Evolutionary conservation across 1,284 basidiomycete genomes (phyloP), one percentile per base, ranked within the genome.

Genomic region (Moesziomyces aphidis): DNA sequence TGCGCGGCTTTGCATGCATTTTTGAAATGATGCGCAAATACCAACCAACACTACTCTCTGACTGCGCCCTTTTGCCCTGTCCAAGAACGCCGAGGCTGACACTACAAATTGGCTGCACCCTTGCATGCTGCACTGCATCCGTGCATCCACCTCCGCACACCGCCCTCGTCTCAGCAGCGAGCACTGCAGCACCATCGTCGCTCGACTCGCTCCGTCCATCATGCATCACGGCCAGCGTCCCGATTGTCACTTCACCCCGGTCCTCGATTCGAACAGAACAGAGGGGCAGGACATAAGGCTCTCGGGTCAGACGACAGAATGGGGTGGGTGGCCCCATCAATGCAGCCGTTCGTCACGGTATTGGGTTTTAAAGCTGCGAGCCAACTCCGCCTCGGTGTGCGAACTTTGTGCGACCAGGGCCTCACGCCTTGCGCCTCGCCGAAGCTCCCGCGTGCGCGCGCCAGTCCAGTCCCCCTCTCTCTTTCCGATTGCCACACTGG

Each of bases 71-170:
- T 39, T 22, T 24, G 42, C 13, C 15, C 23, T 24, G 36, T 55
- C 44, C 36, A 59, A 62, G 21, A 68, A 62, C 65, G 65, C 65
- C 65, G 60, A 68, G 65, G 50, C 36, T 36, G n/a, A 48, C 46
- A 55, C 36, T 66, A 66, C 64, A 66, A 61, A 45, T 23, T 10
- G 17, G 34, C 54, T 54, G 55, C 55, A 57, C 31, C 50, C 50
- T 54, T 57, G 61, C 61, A 64, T 46, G 39, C 26, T 44, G 47
- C 48, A 50, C 43, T 46, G n/a, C 23, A 15, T 24, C 46, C 54
- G 54, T n/a, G 39, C 39, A 34, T 34, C 31, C 31, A 11, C 13
- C 31, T 34, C 31, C 31, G 31, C 31, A 34, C 31, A 34, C 4
- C 31, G 31, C 31, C 31, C 31, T 10, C 31, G 31, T 34, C 31